Evolutionary conservation across 225 moss, liverwort and hornwort species (phyloP), one percentile per base, ranked within the genome.

Genomic region (Neckera pumila): DNA sequence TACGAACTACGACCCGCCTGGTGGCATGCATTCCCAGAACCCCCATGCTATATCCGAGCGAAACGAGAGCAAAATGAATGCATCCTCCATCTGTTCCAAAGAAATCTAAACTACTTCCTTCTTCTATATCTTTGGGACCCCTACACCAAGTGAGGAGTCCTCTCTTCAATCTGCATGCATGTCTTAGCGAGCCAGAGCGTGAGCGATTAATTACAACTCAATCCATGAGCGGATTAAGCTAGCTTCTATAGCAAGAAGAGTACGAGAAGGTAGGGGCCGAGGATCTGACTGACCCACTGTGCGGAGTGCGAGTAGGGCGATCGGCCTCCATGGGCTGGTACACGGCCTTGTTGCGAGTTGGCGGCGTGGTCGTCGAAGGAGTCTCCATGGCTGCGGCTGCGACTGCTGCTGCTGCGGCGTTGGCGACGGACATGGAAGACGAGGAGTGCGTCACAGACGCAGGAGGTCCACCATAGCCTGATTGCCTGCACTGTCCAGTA

Each of bases 241-340:
- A 38, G 78, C 17, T 78, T 78, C n/a, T 38, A 17, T 17, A 27
- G 57, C 78, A 78, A 38, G 57, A 78, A 43, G 21, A 70, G 25
- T 14, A 33, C 57, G 59, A 84, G 58, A 43, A 72, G n/a, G n/a
- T n/a, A n/a, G 23, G 34, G 40, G 58, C 11, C 5, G 9, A 14
- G 83, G 18, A 76, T 76, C 21, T 27, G 25, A 49, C 89, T 83
- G 23, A 94, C 94, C 94, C 94, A 45, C 94, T 94, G 83, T 92
- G 94, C 47, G 94, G 94, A 84, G 92, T 92, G 89, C 92, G 92
- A 56, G 92, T 86, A 20, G 82, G 70, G 59, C 94, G 89, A 78
- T 92, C 86, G 45, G 77, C 87, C 49, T 64, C 91, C 91, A 88
- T 92, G 86, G 93, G 88, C 88, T 87, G 86, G 86, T 91, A 92